Conservation (phyloP, 208 protist species). For the Paratrypanosoma confusum region DNA sequence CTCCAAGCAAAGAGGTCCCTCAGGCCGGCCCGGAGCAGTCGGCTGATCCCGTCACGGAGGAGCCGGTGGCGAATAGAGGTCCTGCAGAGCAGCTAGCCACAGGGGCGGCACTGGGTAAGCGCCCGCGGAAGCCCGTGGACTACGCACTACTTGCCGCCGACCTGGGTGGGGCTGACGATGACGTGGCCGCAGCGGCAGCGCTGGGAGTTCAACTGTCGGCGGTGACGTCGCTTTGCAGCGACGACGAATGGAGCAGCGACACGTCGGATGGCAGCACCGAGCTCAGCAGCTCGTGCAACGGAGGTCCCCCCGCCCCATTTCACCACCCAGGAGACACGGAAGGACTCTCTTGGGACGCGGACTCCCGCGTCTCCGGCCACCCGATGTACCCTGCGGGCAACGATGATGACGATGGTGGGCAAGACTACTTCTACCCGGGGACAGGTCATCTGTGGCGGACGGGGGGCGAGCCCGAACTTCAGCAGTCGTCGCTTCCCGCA, state of each 20-base stretch:
- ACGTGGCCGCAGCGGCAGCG: slow-evolving; percentile 28
- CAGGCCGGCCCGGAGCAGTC: slow-evolving; percentile 4
- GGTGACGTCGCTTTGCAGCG: neutral
- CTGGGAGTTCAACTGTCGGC: slow-evolving; percentile 23
- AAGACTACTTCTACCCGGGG: slow-evolving; percentile 86
- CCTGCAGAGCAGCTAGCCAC: neutral
- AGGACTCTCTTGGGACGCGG: slow-evolving; percentile 40
- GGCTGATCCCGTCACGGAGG: slow-evolving; percentile 11
- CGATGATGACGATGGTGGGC: slow-evolving; percentile 1
- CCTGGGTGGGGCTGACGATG: slow-evolving; percentile 23
- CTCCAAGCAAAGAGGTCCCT: neutral
- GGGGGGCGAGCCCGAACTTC: slow-evolving; percentile 30
- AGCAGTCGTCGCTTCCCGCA: neutral
- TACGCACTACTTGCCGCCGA: slow-evolving; percentile 50
- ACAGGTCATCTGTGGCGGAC: slow-evolving; percentile 68
- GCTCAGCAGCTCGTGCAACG: no score
- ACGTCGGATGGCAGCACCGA: neutral
- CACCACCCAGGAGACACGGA: slow-evolving; percentile 35
- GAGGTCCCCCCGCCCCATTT: neutral
- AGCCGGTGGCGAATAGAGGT: slow-evolving; percentile 4
- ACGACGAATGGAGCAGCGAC: neutral
- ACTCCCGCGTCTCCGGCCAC: neutral
- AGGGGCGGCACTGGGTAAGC: neutral
- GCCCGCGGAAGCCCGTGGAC: slow-evolving; percentile 31
- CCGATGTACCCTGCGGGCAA: no score